phyloP scores from a whole-genome alignment of 2,329 filamentous ascomycete genomes.

The Fusarium sp. region DNA sequence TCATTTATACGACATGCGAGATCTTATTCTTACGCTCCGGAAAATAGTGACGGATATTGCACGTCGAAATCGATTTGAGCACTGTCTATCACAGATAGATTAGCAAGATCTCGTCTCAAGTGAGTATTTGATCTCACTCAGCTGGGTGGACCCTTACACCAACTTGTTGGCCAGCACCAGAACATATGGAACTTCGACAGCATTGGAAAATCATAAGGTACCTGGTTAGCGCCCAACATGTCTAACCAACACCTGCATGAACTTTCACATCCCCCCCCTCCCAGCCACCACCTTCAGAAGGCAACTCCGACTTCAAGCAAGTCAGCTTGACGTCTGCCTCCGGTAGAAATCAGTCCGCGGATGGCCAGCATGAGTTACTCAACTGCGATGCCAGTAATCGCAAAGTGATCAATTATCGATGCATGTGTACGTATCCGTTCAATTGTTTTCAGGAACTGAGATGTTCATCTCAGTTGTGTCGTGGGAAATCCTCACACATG shows the following conservation, averaged over 20 bases:
- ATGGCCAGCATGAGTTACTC: not conserved
- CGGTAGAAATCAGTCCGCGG: not conserved
- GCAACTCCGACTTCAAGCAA: not conserved
- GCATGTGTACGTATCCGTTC: not conserved
- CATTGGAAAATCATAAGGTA: not conserved
- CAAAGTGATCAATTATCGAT: not conserved
- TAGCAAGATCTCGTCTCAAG: conserved; percentile 24
- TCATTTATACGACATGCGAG: not conserved
- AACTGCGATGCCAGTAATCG: not conserved
- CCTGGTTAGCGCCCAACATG: not conserved
- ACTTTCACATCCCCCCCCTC: not conserved
- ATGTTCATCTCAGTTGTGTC: not conserved
- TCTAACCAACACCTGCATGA: not conserved
- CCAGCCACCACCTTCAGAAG: not conserved
- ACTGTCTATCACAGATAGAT: conserved; percentile 19
- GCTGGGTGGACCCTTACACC: not conserved
- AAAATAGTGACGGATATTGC: not conserved
- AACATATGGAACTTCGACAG: not conserved
- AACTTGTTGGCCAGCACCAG: not conserved
- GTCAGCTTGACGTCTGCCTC: not conserved
- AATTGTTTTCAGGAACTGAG: not conserved
- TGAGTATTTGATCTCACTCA: not conserved
- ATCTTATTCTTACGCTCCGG: not conserved
- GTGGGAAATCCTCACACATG: not conserved
- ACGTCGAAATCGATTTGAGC: not conserved